Evolutionary conservation across 305 asterid genomes (phyloP).

Genomic region (Plantago lanceolata): DNA sequence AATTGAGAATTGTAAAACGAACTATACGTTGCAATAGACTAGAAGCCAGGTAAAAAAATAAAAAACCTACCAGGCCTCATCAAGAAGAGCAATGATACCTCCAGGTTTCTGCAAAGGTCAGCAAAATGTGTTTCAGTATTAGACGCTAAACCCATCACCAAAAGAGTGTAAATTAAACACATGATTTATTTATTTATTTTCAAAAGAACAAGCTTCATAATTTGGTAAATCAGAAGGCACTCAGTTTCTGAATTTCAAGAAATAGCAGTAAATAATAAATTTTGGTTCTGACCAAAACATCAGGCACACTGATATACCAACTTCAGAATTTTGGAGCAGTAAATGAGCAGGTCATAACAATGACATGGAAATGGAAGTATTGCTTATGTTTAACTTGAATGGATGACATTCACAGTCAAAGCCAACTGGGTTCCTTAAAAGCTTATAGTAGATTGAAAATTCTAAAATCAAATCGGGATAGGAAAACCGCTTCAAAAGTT

Average conservation of each 20-base stretch:
- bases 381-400: constrained; percentile 1
- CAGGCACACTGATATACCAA: not conserved
- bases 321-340: not conserved
- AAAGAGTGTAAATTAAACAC: constrained; percentile 12
- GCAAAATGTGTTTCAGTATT: constrained; percentile 15
- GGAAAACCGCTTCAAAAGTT: not conserved
- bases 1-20: not conserved
- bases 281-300: constrained; percentile 1
- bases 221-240: constrained; percentile 16
- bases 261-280: not conserved
- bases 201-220: constrained; percentile 11
- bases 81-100: constrained; percentile 91
- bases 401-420: constrained; percentile 14
- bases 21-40: constrained; percentile 24
- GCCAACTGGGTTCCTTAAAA: constrained; percentile 13
- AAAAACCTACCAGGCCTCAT: constrained; percentile 81
- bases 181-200: not conserved
- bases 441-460: constrained; percentile 1
- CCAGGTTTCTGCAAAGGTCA: constrained; percentile 86
- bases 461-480: constrained; percentile 2
- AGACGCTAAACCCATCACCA: constrained; percentile 17
- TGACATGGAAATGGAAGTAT: not conserved
- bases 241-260: constrained; percentile 21
- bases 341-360: constrained; percentile 4
- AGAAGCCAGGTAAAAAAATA: constrained; percentile 20